Evolutionary conservation across 495 filamentous ascomycete species (phyloP).

Genomic region (Penicillium coffeae): DNA sequence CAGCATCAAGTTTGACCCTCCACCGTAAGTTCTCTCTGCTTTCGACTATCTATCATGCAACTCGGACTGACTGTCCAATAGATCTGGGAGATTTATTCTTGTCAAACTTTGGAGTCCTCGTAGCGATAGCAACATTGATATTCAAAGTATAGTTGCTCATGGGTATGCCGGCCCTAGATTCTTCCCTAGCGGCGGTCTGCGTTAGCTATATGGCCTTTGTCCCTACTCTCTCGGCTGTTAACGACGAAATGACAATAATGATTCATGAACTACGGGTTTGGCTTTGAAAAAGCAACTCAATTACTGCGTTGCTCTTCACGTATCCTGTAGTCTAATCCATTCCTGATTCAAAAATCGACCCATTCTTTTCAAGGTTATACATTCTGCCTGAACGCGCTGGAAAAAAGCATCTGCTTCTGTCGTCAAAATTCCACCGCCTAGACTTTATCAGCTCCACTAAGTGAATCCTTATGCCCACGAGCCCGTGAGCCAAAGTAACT

Average conservation of each 20-base stretch:
- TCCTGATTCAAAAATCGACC: too few relatives aligned
- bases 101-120: constrained; percentile 82
- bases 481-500: too few relatives aligned
- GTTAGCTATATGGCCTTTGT: background rate
- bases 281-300: too few relatives aligned
- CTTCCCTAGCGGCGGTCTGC: constrained; percentile 51
- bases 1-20: constrained; percentile 83
- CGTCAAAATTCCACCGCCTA: too few relatives aligned
- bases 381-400: too few relatives aligned
- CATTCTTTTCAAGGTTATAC: too few relatives aligned
- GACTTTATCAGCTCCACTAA: too few relatives aligned
- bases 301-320: too few relatives aligned
- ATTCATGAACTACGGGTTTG: background rate
- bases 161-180: constrained; percentile 81
- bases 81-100: constrained; percentile 69
- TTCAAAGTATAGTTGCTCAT: constrained; percentile 73
- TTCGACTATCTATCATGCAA: constrained; percentile 2
- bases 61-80: constrained; percentile 16
- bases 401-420: too few relatives aligned
- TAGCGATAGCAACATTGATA: constrained; percentile 69
- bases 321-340: too few relatives aligned
- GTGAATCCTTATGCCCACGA: too few relatives aligned
- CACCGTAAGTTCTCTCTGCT: constrained; percentile 56
- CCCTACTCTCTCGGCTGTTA: background rate
- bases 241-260: background rate